Percentiles rank a stretch among this genome's conserved stretches.
Evolutionary conservation across 257 asterid genomes (phyloP).

Genomic region (Eustoma russellianum): DNA sequence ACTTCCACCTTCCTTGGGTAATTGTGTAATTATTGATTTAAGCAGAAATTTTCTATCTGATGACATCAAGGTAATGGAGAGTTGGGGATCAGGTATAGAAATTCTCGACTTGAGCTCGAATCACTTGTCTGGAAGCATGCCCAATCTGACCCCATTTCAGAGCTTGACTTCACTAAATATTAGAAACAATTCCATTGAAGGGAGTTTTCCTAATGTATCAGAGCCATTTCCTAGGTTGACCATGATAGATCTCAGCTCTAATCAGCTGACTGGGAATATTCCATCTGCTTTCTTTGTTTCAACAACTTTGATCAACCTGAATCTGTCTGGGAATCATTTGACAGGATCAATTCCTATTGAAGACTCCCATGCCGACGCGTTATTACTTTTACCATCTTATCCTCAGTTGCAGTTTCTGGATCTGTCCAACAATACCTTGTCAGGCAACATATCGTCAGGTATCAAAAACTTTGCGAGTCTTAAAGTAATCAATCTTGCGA

Average conservation of each 20-base stretch:
- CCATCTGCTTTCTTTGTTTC: conserved; percentile 60
- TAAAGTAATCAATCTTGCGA: conserved; percentile 53
- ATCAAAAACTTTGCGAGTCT: conserved; percentile 69
- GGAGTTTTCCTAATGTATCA: conserved; percentile 39
- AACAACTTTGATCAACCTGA: conserved; percentile 40
- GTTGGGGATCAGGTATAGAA: conserved; percentile 54
- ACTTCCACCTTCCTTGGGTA: conserved; percentile 58
- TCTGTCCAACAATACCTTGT: conserved; percentile 61
- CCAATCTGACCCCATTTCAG: conserved; percentile 53
- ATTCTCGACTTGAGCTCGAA: conserved; percentile 74
- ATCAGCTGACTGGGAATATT: conserved; percentile 54
- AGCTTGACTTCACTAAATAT: conserved; percentile 39
- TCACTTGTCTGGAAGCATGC: conserved; percentile 55
- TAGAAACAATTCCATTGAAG: conserved; percentile 58
- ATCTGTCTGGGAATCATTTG: conserved; percentile 66
- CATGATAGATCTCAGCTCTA: conserved; percentile 62
- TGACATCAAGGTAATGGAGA: conserved; percentile 37
- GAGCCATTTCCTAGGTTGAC: conserved; percentile 38
- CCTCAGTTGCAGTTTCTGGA: conserved; percentile 67
- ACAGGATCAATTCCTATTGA: conserved; percentile 62
- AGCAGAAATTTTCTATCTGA: conserved; percentile 55
- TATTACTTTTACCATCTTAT: conserved; percentile 51
- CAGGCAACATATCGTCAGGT: conserved; percentile 53
- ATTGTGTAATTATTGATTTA: conserved; percentile 56
- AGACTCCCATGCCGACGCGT: conserved; percentile 44